Evolutionary conservation across 2,329 filamentous ascomycete genomes (phyloP).

Genomic region (Colletotrichum agaves): DNA sequence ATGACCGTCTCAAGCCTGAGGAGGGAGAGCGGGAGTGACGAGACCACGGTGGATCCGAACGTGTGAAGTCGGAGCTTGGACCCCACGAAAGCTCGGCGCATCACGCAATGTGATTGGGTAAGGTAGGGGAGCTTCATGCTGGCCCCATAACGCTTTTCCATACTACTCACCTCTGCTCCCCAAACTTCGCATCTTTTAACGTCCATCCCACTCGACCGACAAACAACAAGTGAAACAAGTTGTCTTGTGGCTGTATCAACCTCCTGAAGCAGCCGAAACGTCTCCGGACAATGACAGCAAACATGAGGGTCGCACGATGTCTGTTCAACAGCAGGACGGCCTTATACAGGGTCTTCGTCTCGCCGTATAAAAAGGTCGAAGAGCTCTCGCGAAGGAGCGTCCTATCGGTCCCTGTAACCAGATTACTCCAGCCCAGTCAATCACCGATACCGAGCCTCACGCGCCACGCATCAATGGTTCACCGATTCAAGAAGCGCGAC

Average conservation of each 20-base stretch:
- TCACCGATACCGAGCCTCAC: conserved; percentile 9
- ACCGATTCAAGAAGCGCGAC: conserved; percentile 15
- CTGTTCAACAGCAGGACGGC: conserved; percentile 57
- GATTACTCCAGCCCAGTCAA: neutral
- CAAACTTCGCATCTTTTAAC: neutral
- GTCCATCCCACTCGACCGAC: neutral
- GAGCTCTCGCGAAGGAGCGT: conserved; percentile 41
- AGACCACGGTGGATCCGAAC: conserved; percentile 3
- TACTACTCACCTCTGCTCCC: neutral
- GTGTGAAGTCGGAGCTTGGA: conserved; percentile 29
- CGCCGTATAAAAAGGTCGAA: conserved; percentile 46
- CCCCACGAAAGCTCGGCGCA: conserved; percentile 31
- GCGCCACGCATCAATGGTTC: conserved; percentile 20
- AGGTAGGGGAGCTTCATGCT: neutral
- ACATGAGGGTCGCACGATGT: conserved; percentile 53
- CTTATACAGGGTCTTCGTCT: conserved; percentile 59
- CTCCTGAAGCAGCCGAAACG: neutral
- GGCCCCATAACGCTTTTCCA: neutral
- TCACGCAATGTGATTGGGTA: conserved; percentile 23
- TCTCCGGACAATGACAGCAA: conserved; percentile 12
- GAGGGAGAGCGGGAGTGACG: neutral
- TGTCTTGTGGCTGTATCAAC: neutral
- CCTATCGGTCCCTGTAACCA: conserved; percentile 19
- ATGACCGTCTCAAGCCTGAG: neutral
- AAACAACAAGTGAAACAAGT: neutral